Percentiles rank a stretch among this genome's conserved stretches.
Evolutionary conservation across 2,329 filamentous ascomycete genomes (phyloP).

Genomic region (Shiraia sp.): DNA sequence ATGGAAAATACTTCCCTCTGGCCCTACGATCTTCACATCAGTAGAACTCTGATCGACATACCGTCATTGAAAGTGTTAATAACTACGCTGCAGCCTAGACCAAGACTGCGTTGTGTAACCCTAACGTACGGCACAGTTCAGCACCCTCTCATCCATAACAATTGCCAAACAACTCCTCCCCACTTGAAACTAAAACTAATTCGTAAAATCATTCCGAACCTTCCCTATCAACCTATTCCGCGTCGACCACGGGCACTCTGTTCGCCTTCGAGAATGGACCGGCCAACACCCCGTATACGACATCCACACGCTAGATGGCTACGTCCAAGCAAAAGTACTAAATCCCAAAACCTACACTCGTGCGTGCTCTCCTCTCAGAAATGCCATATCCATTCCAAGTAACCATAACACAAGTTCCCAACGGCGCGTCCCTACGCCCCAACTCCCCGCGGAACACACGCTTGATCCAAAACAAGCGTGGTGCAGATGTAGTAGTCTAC

Average conservation of each 20-base stretch:
- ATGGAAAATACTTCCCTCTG: no score
- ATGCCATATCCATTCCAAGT: not conserved
- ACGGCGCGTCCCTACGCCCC: not conserved
- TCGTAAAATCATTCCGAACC: not conserved
- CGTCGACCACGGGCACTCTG: not conserved
- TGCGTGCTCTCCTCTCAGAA: not conserved
- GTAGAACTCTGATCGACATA: not conserved
- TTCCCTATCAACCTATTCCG: not conserved
- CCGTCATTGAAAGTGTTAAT: no score
- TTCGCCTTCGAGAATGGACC: not conserved
- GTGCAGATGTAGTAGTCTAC: not conserved
- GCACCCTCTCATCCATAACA: not conserved
- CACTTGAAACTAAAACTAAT: not conserved
- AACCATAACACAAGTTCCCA: not conserved
- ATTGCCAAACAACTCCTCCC: not conserved
- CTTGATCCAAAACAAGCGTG: slow-evolving; percentile 1
- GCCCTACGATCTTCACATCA: no score
- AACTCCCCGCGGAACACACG: not conserved
- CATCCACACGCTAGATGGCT: not conserved
- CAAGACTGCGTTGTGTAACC: no score
- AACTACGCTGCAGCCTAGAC: no score
- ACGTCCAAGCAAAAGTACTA: not conserved
- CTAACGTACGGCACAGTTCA: not conserved
- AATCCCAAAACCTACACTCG: not conserved
- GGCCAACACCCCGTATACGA: not conserved